Base-by-base conservation (phyloP, 805 yeast genomes). In the Blastobotrys americana region DNA sequence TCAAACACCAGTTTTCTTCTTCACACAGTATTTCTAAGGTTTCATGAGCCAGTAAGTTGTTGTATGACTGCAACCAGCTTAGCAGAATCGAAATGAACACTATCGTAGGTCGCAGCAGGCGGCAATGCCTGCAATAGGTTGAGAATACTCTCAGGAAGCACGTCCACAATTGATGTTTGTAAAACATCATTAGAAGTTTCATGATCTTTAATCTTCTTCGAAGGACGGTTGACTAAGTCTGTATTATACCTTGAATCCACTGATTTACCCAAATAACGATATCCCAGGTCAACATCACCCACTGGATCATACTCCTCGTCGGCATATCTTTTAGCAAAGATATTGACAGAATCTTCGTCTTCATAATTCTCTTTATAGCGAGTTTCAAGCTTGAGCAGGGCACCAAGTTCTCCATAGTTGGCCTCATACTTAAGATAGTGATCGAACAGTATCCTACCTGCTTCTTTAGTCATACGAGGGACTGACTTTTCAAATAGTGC, bases 401-500 rank as follows among this genome's bases (percentile, higher is more conserved):
- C 82, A 37, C 76, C 73, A 18, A 84, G 63, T 52, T 82, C 88
- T 28, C 90, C 85, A 57, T 75, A 80, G 43, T 73, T 73, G 1
- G 82, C 70, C 50, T 89, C 94, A 58, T 80, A 82, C 41, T 72
- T 68, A 39, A 84, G 73, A 64, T 82, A 84, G 37, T 72, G 67
- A 43, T 75, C 75, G 54, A 72, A 78, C 33, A 83, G 66, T 34
- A 65, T 66, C 43, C 71, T 67, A 2, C 59, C 59, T 15, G 56
- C 61, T n/a, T 61, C 65, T 1, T 65, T 61, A 34, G 66, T 69
- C 47, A 78, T 64, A 37, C 74, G 78, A 6, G 81, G 76, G 6
- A 83, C 70, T 0, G 88, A 78, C 3, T 83, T 73, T 61, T 93
- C 97, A 59, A 90, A 82, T 31, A 87, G 70, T 5, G 87, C 84